phyloP scores from a whole-genome alignment of 2,329 filamentous ascomycete genomes.

The Lachnellula suecica region DNA sequence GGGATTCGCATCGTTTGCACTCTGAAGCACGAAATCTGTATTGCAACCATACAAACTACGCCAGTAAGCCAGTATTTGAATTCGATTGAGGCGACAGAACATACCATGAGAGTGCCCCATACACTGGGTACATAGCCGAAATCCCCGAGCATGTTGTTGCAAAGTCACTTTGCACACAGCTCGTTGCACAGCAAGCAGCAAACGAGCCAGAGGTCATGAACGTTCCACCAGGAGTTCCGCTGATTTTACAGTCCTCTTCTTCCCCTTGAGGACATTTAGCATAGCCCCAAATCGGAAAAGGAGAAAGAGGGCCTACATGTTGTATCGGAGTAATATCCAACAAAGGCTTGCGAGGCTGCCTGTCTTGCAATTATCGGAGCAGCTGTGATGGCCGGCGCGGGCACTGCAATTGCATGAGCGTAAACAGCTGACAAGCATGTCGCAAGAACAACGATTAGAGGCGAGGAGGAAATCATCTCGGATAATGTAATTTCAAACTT shows the following conservation, averaged over 20 bases:
- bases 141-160: not conserved
- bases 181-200: not conserved
- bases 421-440: not conserved
- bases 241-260: not conserved
- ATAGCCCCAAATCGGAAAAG: no score
- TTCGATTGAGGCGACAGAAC: not conserved
- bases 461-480: not conserved
- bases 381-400: not conserved
- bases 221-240: not conserved
- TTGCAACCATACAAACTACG: not conserved
- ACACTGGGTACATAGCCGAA: not conserved
- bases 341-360: not conserved
- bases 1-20: not conserved
- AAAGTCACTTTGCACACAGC: not conserved
- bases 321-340: not conserved
- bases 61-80: not conserved
- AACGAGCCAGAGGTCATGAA: not conserved
- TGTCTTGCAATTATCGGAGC: not conserved
- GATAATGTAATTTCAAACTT: not conserved
- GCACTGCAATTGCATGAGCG: not conserved
- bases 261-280: not conserved
- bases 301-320: no score
- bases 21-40: not conserved
- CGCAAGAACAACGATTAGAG: not conserved
- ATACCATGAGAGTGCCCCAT: not conserved